Conservation (phyloP, 2,329 filamentous ascomycete genomes). For the Aspergillus sp. region DNA sequence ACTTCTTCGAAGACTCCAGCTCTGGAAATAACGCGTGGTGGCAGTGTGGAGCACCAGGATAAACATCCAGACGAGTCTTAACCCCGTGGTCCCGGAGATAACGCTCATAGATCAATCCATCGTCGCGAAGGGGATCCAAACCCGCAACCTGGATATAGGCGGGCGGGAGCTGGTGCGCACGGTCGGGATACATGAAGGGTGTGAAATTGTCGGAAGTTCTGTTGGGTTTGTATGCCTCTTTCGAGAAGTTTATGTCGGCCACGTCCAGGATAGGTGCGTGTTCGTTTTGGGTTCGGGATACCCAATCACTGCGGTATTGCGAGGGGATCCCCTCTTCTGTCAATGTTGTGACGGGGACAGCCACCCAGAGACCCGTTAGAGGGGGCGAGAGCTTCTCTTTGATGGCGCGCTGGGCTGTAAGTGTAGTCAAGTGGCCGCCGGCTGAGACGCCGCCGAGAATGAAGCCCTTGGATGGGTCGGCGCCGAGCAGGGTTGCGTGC, state of each 20-base stretch:
- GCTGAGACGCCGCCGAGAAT: constrained; percentile 1
- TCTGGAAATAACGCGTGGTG: background rate
- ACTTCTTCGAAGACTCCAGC: background rate
- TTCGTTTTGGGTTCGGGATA: background rate
- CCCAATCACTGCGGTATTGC: background rate
- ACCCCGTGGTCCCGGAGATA: constrained; percentile 3
- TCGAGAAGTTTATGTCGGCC: background rate
- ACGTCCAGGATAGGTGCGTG: background rate
- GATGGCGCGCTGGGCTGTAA: constrained; percentile 1
- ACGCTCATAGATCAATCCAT: constrained; percentile 1
- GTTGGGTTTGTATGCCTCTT: background rate
- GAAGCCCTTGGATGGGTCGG: constrained; percentile 2
- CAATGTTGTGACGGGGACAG: background rate
- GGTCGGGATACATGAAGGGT: background rate
- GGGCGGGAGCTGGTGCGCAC: background rate
- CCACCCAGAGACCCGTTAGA: constrained; percentile 3
- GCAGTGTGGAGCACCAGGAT: constrained; percentile 1
- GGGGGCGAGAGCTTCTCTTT: constrained; percentile 1
- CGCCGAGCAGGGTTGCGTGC: constrained; percentile 1
- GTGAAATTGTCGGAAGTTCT: background rate
- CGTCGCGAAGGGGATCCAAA: constrained; percentile 4
- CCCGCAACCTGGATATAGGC: constrained; percentile 5
- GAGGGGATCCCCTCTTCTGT: background rate
- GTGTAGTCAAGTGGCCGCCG: background rate
- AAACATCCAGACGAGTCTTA: constrained; percentile 1